A percentile compares a stretch with the other conserved stretches of the same genome.
Evolutionary conservation across 108 stramenopile species (phyloP).

Genomic region (Cyclotella kingstonii): DNA sequence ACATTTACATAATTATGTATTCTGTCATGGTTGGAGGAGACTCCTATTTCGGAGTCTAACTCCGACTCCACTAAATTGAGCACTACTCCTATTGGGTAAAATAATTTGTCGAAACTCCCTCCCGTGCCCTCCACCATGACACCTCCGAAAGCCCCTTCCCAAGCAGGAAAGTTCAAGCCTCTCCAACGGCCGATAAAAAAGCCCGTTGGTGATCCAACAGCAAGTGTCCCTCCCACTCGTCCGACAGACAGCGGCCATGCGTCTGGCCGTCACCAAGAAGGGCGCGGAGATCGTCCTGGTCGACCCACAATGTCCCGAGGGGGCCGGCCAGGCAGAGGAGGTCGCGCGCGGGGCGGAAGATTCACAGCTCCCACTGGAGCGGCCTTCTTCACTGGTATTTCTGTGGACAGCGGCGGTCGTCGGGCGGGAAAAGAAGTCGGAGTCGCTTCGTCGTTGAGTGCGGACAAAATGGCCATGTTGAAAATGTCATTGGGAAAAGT

Average conservation of each 20-base stretch:
- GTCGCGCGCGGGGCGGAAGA: conserved; percentile 49
- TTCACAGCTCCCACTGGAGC: conserved; percentile 61
- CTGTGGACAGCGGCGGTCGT: too few species aligned
- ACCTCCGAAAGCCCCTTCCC: conserved; percentile 62
- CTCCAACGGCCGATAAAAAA: conserved; percentile 64
- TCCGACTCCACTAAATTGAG: too few species aligned
- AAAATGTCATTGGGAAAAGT: not conserved
- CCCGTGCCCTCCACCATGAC: conserved; percentile 7
- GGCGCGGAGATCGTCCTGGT: conserved; percentile 20
- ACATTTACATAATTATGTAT: too few species aligned
- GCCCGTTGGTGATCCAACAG: conserved; percentile 19
- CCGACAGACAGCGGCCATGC: conserved; percentile 6
- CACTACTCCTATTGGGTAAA: too few species aligned
- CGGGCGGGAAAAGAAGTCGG: conserved; percentile 1
- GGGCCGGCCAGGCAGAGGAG: conserved; percentile 37
- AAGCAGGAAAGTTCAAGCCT: conserved; percentile 84
- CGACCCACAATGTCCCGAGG: conserved; percentile 1
- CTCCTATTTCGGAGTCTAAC: too few species aligned
- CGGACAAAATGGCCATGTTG: not conserved
- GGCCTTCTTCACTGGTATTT: conserved; percentile 72
- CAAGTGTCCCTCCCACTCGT: conserved; percentile 4
- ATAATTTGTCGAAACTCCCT: too few species aligned
- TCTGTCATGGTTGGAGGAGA: too few species aligned
- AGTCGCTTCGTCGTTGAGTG: not conserved
- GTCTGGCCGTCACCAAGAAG: conserved; percentile 5